phyloP scores from a whole-genome alignment of 352 stramenopile species.

The Phytophthora tentaculata region DNA sequence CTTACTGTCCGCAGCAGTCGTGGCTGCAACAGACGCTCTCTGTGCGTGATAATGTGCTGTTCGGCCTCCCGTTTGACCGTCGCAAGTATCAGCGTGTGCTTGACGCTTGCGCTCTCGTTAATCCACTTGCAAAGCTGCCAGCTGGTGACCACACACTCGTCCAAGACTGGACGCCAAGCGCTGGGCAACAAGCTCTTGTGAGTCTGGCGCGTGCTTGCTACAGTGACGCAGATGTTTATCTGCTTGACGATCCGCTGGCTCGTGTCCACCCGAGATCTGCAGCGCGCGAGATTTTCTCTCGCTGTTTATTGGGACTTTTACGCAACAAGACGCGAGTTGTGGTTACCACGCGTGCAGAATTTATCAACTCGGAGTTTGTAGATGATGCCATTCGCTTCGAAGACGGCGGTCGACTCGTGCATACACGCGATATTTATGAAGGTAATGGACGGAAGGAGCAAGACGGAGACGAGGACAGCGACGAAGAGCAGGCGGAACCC shows the following conservation, averaged over 20 bases:
- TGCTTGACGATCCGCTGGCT: conserved; percentile 69
- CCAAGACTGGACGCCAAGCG: conserved; percentile 69
- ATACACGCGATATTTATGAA: conserved; percentile 52
- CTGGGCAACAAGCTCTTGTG: conserved; percentile 76
- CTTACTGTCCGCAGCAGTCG: conserved; percentile 90
- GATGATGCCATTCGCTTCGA: conserved; percentile 63
- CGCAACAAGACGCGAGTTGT: conserved; percentile 72
- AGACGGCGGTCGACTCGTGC: conserved; percentile 49
- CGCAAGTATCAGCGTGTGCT: conserved; percentile 82
- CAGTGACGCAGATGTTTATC: conserved; percentile 73
- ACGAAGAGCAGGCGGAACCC: conserved; percentile 34
- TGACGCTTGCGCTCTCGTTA: conserved; percentile 74
- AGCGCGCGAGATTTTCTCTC: conserved; percentile 86
- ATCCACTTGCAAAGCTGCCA: conserved; percentile 82
- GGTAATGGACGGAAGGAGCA: conserved; percentile 23
- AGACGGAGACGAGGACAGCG: conserved; percentile 25
- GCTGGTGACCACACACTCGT: conserved; percentile 87
- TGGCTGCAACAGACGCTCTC: conserved; percentile 91
- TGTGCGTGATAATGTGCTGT: conserved; percentile 93
- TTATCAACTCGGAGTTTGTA: conserved; percentile 68
- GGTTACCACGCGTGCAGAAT: conserved; percentile 73
- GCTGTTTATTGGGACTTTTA: conserved; percentile 73
- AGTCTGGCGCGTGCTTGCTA: conserved; percentile 88
- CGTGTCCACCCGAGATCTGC: conserved; percentile 60
- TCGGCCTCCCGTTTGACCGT: conserved; percentile 78